Conservation (phyloP, 2,329 filamentous ascomycete genomes). For the Cercospora sojina region DNA sequence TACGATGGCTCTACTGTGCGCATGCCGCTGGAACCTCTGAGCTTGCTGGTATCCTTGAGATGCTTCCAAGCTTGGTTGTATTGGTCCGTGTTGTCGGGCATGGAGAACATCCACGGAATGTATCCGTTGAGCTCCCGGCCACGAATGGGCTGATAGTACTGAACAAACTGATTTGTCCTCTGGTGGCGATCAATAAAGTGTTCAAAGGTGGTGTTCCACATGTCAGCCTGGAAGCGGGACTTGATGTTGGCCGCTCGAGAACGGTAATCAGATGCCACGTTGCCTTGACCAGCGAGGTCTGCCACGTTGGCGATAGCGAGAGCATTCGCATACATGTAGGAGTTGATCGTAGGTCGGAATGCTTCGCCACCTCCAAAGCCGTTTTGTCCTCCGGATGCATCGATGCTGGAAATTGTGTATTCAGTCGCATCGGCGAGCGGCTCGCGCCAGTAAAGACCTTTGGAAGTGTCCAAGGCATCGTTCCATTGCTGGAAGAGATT, state of each 20-base stretch:
- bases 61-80: constrained; percentile 44
- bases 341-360: constrained; percentile 49
- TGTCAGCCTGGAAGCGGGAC: constrained; percentile 39
- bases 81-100: constrained; percentile 42
- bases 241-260: constrained; percentile 40
- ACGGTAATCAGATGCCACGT: constrained; percentile 24
- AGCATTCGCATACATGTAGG: constrained; percentile 48
- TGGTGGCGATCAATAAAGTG: constrained; percentile 49
- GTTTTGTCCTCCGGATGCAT: constrained; percentile 43
- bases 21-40: constrained; percentile 41
- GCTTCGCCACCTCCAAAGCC: constrained; percentile 45
- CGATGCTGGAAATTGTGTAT: constrained; percentile 48
- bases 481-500: constrained; percentile 42
- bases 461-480: constrained; percentile 43
- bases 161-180: constrained; percentile 42
- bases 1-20: constrained; percentile 48
- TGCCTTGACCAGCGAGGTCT: constrained; percentile 33
- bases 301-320: constrained; percentile 45
- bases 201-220: constrained; percentile 47
- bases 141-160: constrained; percentile 44
- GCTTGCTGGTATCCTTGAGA: constrained; percentile 38
- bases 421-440: constrained; percentile 48
- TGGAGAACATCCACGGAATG: constrained; percentile 46
- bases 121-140: constrained; percentile 47
- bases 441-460: constrained; percentile 46